Evolutionary conservation across 2,329 filamentous ascomycete genomes (phyloP), one percentile per base, ranked within the genome.

Genomic region (Mycosphaerella arachidis): DNA sequence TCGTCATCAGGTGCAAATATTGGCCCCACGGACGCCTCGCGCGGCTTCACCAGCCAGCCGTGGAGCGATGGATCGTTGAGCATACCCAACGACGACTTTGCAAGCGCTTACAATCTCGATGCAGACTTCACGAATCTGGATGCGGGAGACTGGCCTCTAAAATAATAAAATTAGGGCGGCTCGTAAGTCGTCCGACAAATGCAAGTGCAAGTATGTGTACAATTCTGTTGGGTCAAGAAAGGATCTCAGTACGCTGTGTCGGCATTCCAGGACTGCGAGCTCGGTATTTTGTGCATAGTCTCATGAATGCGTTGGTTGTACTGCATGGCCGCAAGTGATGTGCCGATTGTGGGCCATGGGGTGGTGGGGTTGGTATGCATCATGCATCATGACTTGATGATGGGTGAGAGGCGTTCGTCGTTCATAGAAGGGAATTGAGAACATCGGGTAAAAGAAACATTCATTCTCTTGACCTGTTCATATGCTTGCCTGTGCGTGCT

Each of bases 31-130:
- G 61, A 66, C 29, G 67, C 66, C 7, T 50, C 64, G 9, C 65
- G 59, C 55, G 65, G 58, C 45, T 70, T 72, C 61, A 65, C 66
- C 3, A 60, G 67, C 10, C 70, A 72, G 57, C 64, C 68, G 24
- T 73, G 72, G 72, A 67, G 65, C 20, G 71, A 73, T 56, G 69
- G 70, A 35, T 71, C 71, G 4, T 58, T 73, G 58, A 70, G 64
- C 58, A 66, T 72, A 3, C 66, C 70, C 27, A 67, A 65, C 46
- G 70, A 73, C 57, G 64, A 66, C 51, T 72, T 68, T 57, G 56
- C 67, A 35, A 61, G 66, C 30, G 56, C 68, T 3, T 71, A 68
- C 59, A 66, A 68, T 43, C 65, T 71, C 30, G 64, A 68, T 56
- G 66, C 70, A 33, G 66, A 70, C 56, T 74, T 70, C 52, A 53